Conservation (phyloP, 306 rosid species). For the Dryas octopetala region DNA sequence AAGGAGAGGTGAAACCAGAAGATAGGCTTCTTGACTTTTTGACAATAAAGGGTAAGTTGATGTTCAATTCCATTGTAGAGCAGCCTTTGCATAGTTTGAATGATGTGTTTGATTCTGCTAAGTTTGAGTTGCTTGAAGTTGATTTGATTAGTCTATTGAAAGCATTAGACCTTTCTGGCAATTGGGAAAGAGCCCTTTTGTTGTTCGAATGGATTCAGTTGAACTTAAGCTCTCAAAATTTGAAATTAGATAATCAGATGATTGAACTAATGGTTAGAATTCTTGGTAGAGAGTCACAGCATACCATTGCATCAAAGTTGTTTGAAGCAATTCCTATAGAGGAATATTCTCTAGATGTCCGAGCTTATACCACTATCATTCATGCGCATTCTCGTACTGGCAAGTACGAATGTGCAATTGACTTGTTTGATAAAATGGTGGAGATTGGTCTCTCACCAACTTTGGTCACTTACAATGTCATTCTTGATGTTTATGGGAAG, state of each 20-base stretch:
- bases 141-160: conserved; percentile 73
- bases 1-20: conserved; percentile 26
- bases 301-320: conserved; percentile 70
- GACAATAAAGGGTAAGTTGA: conserved; percentile 56
- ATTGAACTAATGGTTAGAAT: conserved; percentile 75
- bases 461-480: conserved; percentile 88
- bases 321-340: conserved; percentile 77
- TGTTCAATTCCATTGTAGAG: conserved; percentile 65
- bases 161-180: conserved; percentile 75
- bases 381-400: conserved; percentile 76
- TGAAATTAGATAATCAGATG: conserved; percentile 61
- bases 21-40: conserved; percentile 52
- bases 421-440: conserved; percentile 66
- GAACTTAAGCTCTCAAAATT: conserved; percentile 42
- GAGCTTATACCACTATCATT: conserved; percentile 74
- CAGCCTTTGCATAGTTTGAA: conserved; percentile 50
- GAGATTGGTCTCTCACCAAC: conserved; percentile 73
- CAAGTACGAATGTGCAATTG: conserved; percentile 70
- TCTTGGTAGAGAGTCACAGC: conserved; percentile 86
- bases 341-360: conserved; percentile 68
- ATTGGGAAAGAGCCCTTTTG: conserved; percentile 71
- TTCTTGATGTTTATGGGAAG: conserved; percentile 95
- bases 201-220: conserved; percentile 74
- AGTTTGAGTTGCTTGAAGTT: conserved; percentile 60
- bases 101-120: conserved; percentile 49